These are phyloP conservation scores for Chlamydomonas applanata DNA, from an alignment of 139 green algal species.

Conservation along the genomic window DNA sequence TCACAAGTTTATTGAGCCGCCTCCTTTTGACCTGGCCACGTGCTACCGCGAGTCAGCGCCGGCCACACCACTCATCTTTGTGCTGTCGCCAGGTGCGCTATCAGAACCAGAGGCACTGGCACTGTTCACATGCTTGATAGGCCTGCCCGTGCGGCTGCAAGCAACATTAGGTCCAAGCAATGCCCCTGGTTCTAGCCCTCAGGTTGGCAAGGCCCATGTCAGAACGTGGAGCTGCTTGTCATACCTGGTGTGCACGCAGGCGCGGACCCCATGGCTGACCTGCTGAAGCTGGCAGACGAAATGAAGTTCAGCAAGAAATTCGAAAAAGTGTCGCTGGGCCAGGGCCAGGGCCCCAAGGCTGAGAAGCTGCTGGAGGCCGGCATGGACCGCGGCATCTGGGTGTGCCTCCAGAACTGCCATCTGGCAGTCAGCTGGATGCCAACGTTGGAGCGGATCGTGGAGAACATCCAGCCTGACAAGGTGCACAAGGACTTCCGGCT, in stretches of 20 bases:
- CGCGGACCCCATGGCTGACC: slow-evolving; percentile 81
- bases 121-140: too few species aligned
- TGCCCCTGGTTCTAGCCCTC: too few species aligned
- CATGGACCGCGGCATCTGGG: slow-evolving; percentile 68
- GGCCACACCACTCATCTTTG: slow-evolving; percentile 77
- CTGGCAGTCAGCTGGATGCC: slow-evolving; percentile 77
- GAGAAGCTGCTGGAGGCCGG: slow-evolving; percentile 66
- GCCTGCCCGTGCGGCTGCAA: too few species aligned
- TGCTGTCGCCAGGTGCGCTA: slow-evolving; percentile 59
- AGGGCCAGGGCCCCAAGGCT: slow-evolving; percentile 82
- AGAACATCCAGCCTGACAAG: slow-evolving; percentile 59
- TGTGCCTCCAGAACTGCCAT: slow-evolving; percentile 79
- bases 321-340: slow-evolving; percentile 80
- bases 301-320: slow-evolving; percentile 79
- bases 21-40: slow-evolving; percentile 71
- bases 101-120: neutral
- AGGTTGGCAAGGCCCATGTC: too few species aligned
- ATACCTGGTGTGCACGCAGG: too few species aligned
- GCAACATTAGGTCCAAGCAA: too few species aligned
- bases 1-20: slow-evolving; percentile 73
- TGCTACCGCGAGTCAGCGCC: slow-evolving; percentile 64
- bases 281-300: slow-evolving; percentile 84
- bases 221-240: too few species aligned
- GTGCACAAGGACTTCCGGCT: slow-evolving; percentile 78
- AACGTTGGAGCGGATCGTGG: slow-evolving; percentile 72